These are phyloP conservation scores for Boletus fagicola DNA, from an alignment of 768 basidiomycete species.

Conservation along the genomic window DNA sequence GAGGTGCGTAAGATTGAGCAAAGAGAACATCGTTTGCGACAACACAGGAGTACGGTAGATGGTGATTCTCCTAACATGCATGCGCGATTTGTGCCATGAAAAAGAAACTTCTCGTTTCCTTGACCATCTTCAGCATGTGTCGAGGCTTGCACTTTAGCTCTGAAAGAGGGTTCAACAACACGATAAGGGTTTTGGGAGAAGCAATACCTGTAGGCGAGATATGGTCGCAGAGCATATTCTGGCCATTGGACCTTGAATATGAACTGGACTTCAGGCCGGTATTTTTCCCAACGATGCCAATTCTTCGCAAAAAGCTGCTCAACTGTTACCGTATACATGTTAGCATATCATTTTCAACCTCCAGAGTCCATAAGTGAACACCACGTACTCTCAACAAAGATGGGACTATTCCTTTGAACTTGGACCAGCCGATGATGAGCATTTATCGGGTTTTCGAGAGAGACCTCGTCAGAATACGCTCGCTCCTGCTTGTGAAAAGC, in stretches of 20 bases:
- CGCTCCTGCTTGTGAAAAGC: background rate
- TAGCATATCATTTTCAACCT: background rate
- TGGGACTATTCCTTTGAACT: slow-evolving; percentile 3
- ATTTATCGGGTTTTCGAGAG: slow-evolving; percentile 1
- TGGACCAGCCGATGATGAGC: slow-evolving; percentile 6
- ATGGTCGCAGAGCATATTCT: slow-evolving; percentile 8
- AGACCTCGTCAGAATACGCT: background rate
- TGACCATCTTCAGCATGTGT: slow-evolving; percentile 1
- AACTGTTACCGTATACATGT: background rate
- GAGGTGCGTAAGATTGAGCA: slow-evolving; percentile 14
- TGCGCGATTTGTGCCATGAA: slow-evolving; percentile 17
- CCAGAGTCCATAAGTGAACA: too few species aligned
- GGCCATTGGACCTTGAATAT: slow-evolving; percentile 15
- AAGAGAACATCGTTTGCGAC: slow-evolving; percentile 11
- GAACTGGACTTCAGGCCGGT: slow-evolving; percentile 12
- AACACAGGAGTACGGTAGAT: slow-evolving; percentile 7
- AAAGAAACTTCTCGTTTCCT: slow-evolving; percentile 14
- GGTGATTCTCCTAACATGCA: slow-evolving; percentile 14
- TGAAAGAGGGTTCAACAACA: background rate
- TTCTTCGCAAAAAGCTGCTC: slow-evolving; percentile 6
- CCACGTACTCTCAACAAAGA: slow-evolving; percentile 11
- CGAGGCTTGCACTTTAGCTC: slow-evolving; percentile 8
- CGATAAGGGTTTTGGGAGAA: background rate
- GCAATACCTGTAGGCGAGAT: slow-evolving; percentile 10
- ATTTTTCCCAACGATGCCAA: slow-evolving; percentile 12